These are phyloP conservation scores for Begonia peltatifolia DNA, from an alignment of 306 rosid species.

Conservation along the genomic window DNA sequence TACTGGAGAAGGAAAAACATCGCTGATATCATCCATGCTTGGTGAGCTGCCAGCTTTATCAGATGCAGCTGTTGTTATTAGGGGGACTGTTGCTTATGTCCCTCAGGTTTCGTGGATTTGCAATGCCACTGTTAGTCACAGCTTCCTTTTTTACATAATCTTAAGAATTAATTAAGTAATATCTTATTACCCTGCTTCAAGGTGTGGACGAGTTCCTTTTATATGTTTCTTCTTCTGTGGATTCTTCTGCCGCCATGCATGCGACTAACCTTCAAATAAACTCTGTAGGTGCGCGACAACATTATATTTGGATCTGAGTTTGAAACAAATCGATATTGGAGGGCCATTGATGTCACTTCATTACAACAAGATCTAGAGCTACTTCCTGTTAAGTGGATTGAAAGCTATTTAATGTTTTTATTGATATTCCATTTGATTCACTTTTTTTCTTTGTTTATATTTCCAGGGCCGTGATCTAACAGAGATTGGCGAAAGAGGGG, in stretches of 20 bases:
- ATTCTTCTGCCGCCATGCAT: no score
- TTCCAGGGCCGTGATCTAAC: slow-evolving; percentile 69
- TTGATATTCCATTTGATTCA: slow-evolving; percentile 7
- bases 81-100: slow-evolving; percentile 88
- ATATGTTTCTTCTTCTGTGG: neutral
- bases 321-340: slow-evolving; percentile 45
- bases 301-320: slow-evolving; percentile 68
- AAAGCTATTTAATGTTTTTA: slow-evolving; percentile 4
- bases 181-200: slow-evolving; percentile 30
- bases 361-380: slow-evolving; percentile 21
- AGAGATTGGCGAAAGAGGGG: slow-evolving; percentile 93
- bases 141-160: slow-evolving; percentile 9
- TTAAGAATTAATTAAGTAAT: slow-evolving; percentile 4
- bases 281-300: slow-evolving; percentile 66
- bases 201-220: slow-evolving; percentile 30
- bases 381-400: slow-evolving; percentile 55
- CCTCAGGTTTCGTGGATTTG: slow-evolving; percentile 96
- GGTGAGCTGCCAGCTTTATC: slow-evolving; percentile 58
- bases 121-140: slow-evolving; percentile 79
- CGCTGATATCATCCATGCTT: slow-evolving; percentile 73
- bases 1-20: slow-evolving; percentile 92
- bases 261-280: neutral
- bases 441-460: neutral
- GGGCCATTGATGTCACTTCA: slow-evolving; percentile 53
- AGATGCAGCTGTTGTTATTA: slow-evolving; percentile 30